Evolutionary conservation across 1,284 basidiomycete species (phyloP), one percentile per base, ranked within the genome.

Genomic region (Lignosus rhinocerotis): DNA sequence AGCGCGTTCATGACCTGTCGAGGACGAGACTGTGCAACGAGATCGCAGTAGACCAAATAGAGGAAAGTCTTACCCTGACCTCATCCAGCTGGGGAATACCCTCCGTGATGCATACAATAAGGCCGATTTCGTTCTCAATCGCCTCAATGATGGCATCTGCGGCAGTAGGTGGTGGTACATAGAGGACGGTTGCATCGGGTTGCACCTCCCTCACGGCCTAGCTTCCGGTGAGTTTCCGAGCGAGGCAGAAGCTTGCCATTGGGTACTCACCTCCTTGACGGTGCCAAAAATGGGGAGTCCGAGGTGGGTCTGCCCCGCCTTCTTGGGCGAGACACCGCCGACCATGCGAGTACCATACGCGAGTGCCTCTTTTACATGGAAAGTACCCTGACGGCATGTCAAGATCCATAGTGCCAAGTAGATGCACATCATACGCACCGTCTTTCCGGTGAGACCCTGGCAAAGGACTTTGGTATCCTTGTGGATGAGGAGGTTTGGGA

Each of bases 401-500:
- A 62, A 53, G 31, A 38, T 38, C n/a, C 31, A 30, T 2, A 30
- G 33, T 2, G 2, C 30, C 17, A 14, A 17, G 1, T 32, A 48
- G n/a, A n/a, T 2, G 36, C 16, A n/a, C 7, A 16, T 8, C 32
- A 4, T 17, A 54, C 89, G 69, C 66, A 93, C 95, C 61, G 96
- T 99, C 88, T 98, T 98, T 75, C 97, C 97, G 45, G 95, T 98
- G 73, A 96, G 90, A 51, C 94, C 94, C 74, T 97, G 94, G 69
- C 92, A 93, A 60, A 97, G 79, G 46, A 98, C 95, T 75, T 87
- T 94, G 66, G 96, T 97, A 77, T 99, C 93, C 75, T 95, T 94
- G 78, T 94, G 86, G 73, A 98, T 92, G 70, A 90, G 86, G 65
- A 98, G 85, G 80, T 98, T 98, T 73, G 87, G 83, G 73, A 95